Evolutionary conservation across 441 rosid species (phyloP), one percentile per base, ranked within the genome.

Genomic region (Arabidopsis lyrata): DNA sequence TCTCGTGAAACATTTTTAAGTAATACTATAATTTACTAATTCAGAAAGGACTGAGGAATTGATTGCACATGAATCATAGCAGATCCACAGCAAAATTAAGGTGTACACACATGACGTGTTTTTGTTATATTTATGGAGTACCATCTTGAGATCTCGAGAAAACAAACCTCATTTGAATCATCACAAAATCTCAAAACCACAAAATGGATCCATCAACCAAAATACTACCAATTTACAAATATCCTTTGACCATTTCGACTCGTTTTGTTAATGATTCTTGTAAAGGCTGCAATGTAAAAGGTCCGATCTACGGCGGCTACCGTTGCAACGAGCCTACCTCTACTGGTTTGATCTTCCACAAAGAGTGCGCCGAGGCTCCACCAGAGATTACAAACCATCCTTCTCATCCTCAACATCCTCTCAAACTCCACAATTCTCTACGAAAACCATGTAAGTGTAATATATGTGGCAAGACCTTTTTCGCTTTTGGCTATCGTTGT

Each of bases 281-380:
- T 14, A 60, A 3, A 60, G 65, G 49, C 29, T 60, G 49, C 20
- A 2, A 22, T 13, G 32, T 41, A 60, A 60, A 39, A 39, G 53
- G 53, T 42, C 38, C 5, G 27, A 62, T 62, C 52, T 62, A 62
- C 15, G 67, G 53, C 0, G 39, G 67, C 53, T 62, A 62, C 67
- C 52, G 39, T 14, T 62, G 36, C 67, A 62, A 44, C 5, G 14
- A 31, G 5, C 22, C 38, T 27, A 4, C 8, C 16, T 27, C 12
- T 10, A 8, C 6, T 62, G 13, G 22, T n/a, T 10, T 2, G 9
- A 10, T 62, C 38, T 62, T 62, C 22, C 67, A 62, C 24, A 62
- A 62, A 62, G 67, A 62, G 4, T 62, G 67, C 3, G 67, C 67
- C 7, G 53, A 62, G 53, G 52, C 67, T 62, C n/a, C 67, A 62